Base-by-base conservation (phyloP, 179 eudicot species). In the Vitellaria paradoxa region DNA sequence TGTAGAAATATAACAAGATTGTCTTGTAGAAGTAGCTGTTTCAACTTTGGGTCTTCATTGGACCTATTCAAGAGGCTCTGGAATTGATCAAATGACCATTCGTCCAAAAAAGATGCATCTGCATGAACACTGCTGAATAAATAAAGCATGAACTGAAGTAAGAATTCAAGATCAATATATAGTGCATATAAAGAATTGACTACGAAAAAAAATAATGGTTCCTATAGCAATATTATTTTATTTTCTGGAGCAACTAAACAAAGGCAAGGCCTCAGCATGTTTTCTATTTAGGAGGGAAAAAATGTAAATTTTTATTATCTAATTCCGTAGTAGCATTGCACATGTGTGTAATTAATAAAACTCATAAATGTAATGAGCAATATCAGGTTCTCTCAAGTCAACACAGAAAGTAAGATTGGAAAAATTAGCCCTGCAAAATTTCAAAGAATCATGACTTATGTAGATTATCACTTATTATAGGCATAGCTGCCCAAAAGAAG, bases 71-170 rank as follows among this genome's bases (percentile, higher is more conserved):
- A 75, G 70, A 96, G 92, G 87, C 83, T 88, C 84, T 93, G 79
- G 72, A 96, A 93, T 82, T 93, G 93, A 83, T 96, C 98, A 74
- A 92, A 91, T 76, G 99, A 96, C 99, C 99, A 96, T 78, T 93
- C 94, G 87, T 96, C 99, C 91, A 96, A 82, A 85, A 93, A 92
- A 61, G 99, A 92, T 26, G 98, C 99, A 89, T 96, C 99, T 96
- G 96, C 88, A 89, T 76, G 59, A 82, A 79, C 66, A 84, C 72
- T 66, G 76, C 62, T 30, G 56, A 78, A 59, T 66, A 47, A 59
- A 79, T 84, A 79, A 79, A 77, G 70, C 74, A 81, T 57, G 23
- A 57, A 57, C 26, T 55, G 74, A 30, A 56, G 67, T 73, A 23
- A 77, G 57, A 76, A 42, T 68, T 55, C 14, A 80, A 56, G 65